Evolutionary conservation across 2,329 filamentous ascomycete species (phyloP), one percentile per base, ranked within the genome.

Genomic region (Fusarium zealandicum): DNA sequence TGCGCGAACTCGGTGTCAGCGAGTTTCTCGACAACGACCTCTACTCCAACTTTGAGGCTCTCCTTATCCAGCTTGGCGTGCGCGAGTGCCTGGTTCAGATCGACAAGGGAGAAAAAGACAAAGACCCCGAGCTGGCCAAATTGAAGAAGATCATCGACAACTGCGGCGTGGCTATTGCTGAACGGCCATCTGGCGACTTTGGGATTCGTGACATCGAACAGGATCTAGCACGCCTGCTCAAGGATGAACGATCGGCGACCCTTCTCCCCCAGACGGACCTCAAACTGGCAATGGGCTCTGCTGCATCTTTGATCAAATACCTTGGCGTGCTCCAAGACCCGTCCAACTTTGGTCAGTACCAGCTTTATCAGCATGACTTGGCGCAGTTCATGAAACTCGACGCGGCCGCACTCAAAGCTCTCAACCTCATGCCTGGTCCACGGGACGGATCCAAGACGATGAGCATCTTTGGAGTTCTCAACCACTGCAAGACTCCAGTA

Each of bases 21-120:
- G 96, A 99, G 71, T 99, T 99, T 63, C 84, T 96, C n/a, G 95
- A 99, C 80, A 99, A 98, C 70, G 95, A 99, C 71, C 81, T 97
- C 9, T 99, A 96, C 77, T 98, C 93, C 45, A 99, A 99, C 73
- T 96, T 99, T 64, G 95, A 99, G 76, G 92, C 93, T 3, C 82
- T 99, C 14, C 84, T 99, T 45, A 99, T 99, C 63, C 96, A 99
- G 71, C 85, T 99, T 3, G 95, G 95, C 6, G 92, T 97, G 16
- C 95, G 92, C 70, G 95, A 99, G 73, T 97, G 93, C 68, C 77
- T 99, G 25, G 76, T 99, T n/a, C 89, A 92, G 66, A 76, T 85
- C 16, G 93, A 98, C 69, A 84, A 85, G 52, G 78, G 82, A 5
- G 89, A 90, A 55, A 96, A 96, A 72, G 88, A 89, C 61, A 96